Conservation (phyloP, 768 basidiomycete species). For the Lactifluus hygrophoroides region DNA sequence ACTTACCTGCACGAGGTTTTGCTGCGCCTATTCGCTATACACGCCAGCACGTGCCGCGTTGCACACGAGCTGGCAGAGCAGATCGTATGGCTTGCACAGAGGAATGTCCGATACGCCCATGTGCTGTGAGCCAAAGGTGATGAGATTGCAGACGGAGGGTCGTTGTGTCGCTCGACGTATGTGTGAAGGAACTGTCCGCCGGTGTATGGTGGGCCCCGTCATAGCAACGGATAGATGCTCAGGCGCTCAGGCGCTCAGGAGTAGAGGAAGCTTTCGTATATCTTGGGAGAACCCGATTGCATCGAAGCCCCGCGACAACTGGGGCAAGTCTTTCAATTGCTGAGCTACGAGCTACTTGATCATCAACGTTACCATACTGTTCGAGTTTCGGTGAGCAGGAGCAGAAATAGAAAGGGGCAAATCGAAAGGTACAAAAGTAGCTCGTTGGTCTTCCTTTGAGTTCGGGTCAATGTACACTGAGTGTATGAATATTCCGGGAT, state of each 20-base stretch:
- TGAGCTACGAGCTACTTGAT: constrained; percentile 59
- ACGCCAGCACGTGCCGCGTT: constrained; percentile 53
- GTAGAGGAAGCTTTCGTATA: constrained; percentile 9
- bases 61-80: constrained; percentile 62
- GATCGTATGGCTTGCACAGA: constrained; percentile 50
- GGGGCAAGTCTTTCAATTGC: constrained; percentile 55
- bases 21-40: constrained; percentile 70
- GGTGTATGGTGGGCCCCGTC: not conserved
- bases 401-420: not conserved
- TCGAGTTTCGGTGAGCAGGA: not conserved
- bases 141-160: constrained; percentile 69
- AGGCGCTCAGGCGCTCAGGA: not conserved
- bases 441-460: constrained; percentile 51
- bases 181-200: constrained; percentile 85
- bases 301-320: constrained; percentile 67
- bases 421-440: constrained; percentile 52
- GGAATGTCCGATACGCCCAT: constrained; percentile 81
- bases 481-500: constrained; percentile 73
- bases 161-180: constrained; percentile 69
- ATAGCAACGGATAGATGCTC: not conserved
- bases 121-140: constrained; percentile 83
- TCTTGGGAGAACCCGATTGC: constrained; percentile 88
- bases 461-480: constrained; percentile 61
- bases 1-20: constrained; percentile 56
- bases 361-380: constrained; percentile 72